Evolutionary conservation across 345 rosid species (phyloP).

Genomic region (Gossypium turneri): DNA sequence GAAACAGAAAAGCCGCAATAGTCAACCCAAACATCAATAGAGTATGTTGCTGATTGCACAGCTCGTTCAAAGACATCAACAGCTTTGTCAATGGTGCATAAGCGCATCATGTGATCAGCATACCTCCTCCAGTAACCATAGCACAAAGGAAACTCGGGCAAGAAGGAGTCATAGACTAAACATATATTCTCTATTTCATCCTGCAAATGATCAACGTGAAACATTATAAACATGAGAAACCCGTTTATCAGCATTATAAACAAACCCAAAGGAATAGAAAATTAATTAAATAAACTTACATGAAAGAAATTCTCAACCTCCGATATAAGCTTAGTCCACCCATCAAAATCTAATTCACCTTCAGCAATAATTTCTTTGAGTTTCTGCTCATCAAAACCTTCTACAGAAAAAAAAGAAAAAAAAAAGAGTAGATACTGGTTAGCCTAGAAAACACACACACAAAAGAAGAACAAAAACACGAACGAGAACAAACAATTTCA

Average conservation of each 20-base stretch:
- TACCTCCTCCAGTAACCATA: conserved; percentile 87
- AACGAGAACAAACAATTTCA: neutral
- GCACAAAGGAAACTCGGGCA: conserved; percentile 78
- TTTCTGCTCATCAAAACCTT: conserved; percentile 33
- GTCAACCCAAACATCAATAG: conserved; percentile 69
- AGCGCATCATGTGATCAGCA: conserved; percentile 52
- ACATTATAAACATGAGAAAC: conserved; percentile 2
- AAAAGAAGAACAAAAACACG: neutral
- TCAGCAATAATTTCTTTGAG: conserved; percentile 32
- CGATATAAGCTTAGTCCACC: conserved; percentile 61
- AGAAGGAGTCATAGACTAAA: conserved; percentile 71
- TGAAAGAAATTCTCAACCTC: conserved; percentile 42
- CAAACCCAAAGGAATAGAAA: neutral
- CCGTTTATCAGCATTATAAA: neutral
- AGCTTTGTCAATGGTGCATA: conserved; percentile 54
- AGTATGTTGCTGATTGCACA: conserved; percentile 61
- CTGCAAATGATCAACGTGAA: conserved; percentile 37
- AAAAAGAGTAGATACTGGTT: neutral
- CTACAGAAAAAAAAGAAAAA: conserved; percentile 27
- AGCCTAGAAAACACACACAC: neutral
- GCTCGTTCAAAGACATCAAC: conserved; percentile 73
- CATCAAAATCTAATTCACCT: conserved; percentile 53
- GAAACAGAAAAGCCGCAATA: conserved; percentile 59
- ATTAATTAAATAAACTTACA: conserved; percentile 27
- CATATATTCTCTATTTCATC: conserved; percentile 54